Percentiles rank a stretch among this genome's conserved stretches.
These are phyloP conservation scores for Polyplosphaeria fusca DNA, from an alignment of 495 filamentous ascomycete species.

Conservation along the genomic window DNA sequence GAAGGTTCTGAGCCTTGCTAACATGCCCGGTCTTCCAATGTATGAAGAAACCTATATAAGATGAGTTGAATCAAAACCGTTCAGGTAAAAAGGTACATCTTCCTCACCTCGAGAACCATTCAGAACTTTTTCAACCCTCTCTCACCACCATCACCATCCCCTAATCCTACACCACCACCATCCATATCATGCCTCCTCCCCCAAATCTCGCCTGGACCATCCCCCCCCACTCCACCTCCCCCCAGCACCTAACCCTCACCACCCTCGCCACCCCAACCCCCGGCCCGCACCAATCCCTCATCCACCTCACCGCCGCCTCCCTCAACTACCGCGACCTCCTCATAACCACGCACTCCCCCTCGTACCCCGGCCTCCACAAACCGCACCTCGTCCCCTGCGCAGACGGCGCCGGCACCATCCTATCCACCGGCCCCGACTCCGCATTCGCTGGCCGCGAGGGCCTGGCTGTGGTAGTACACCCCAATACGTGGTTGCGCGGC, in stretches of 20 bases:
- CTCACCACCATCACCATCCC: too few species aligned
- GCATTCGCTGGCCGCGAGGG: constrained; percentile 9
- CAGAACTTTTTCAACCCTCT: too few species aligned
- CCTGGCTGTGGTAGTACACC: constrained; percentile 27
- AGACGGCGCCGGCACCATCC: constrained; percentile 41
- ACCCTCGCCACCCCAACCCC: constrained; percentile 20
- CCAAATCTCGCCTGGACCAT: constrained; percentile 7
- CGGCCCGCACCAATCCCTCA: constrained; percentile 27
- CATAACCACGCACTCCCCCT: constrained; percentile 25
- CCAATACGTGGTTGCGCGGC: constrained; percentile 32
- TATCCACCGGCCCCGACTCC: constrained; percentile 27
- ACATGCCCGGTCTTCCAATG: too few species aligned
- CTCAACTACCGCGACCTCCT: constrained; percentile 38
- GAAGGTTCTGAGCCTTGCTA: too few species aligned
- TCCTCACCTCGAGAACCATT: too few species aligned
- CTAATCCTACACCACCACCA: too few species aligned
- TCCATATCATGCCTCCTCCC: too few species aligned
- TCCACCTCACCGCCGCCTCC: constrained; percentile 33
- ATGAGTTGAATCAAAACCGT: too few species aligned
- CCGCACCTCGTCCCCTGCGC: constrained; percentile 32
- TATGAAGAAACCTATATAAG: too few species aligned
- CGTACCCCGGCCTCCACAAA: constrained; percentile 19
- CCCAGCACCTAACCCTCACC: not conserved
- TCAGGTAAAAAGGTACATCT: too few species aligned
- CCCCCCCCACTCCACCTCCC: not conserved